Evolutionary conservation across 345 rosid species (phyloP), one percentile per base, ranked within the genome.

Genomic region (Camelina laxa): DNA sequence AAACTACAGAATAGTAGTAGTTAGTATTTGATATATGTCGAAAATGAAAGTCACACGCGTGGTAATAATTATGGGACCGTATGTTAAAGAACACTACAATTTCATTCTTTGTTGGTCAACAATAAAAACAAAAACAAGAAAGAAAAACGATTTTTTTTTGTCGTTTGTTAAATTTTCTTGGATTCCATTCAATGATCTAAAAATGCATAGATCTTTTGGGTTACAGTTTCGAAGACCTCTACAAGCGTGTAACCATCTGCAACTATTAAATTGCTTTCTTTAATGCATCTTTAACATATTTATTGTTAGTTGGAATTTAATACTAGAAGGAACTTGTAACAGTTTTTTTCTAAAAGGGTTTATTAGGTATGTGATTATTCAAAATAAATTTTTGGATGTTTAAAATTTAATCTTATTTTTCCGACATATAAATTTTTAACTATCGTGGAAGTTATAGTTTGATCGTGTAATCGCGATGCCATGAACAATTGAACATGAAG

Each of bases 231-330:
- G 73, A 77, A 58, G 80, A 65, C 72, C 67, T 77, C 80, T 58
- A 77, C 80, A 71, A 77, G 48, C 72, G 80, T 77, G 76, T 70
- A 64, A 65, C 72, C 42, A 65, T 65, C 75, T 77, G 75, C 67
- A 56, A 57, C 75, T 76, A 76, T 76, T 69, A 76, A 76, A 69
- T 69, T 76, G 19, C 80, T 61, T 76, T 76, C 51, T 76, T 76
- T 47, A 76, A 76, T 70, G 80, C 75, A 63, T 51, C 69, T 68
- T 68, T 75, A 68, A 50, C 74, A 60, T 60, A 75, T 61, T 60
- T 76, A 54, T 33, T 76, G 80, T 55, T 76, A 36, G 75, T 63
- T 70, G 70, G 80, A 69, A 69, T 69, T 75, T 61, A 69, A 15
- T 44, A 61, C 30, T 0, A 33, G 65, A 31, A 10, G 5, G 73